Conservation (phyloP, 352 stramenopile species). For the Globisporangium rhizosaccharum region DNA sequence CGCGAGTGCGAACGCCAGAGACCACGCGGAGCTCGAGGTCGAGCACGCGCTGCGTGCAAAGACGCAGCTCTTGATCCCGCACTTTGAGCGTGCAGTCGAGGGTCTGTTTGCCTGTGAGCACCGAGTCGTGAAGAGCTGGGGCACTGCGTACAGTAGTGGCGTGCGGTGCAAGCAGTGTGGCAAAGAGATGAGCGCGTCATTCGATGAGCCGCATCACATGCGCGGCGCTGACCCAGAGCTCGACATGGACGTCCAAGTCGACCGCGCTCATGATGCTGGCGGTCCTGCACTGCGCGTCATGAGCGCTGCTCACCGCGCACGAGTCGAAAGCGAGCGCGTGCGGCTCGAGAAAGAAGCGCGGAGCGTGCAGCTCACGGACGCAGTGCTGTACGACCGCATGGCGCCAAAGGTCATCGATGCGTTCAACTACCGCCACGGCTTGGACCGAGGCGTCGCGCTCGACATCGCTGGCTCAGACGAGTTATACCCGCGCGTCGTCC, state of each 20-base stretch:
- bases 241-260: constrained; percentile 40
- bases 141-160: constrained; percentile 50
- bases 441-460: constrained; percentile 33
- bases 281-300: constrained; percentile 31
- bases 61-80: constrained; percentile 45
- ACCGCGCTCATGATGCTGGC: constrained; percentile 42
- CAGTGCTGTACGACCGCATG: constrained; percentile 50
- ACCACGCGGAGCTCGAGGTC: constrained; percentile 23
- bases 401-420: constrained; percentile 63
- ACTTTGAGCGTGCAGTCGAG: constrained; percentile 40
- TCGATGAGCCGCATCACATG: constrained; percentile 41
- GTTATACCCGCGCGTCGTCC: constrained; percentile 40
- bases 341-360: constrained; percentile 67
- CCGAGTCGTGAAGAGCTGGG: constrained; percentile 57
- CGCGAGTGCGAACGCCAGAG: constrained; percentile 22
- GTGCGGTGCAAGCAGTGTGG: constrained; percentile 57
- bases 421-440: constrained; percentile 63
- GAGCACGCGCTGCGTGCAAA: constrained; percentile 23
- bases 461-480: constrained; percentile 26
- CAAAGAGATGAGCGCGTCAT: constrained; percentile 60
- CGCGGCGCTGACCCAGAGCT: constrained; percentile 41
- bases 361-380: constrained; percentile 41
- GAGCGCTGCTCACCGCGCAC: constrained; percentile 28
- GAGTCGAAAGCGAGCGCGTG: constrained; percentile 55
- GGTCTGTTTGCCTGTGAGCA: constrained; percentile 53